Evolutionary conservation across 345 rosid genomes (phyloP), one percentile per base, ranked within the genome.

Genomic region (Pistacia vera): DNA sequence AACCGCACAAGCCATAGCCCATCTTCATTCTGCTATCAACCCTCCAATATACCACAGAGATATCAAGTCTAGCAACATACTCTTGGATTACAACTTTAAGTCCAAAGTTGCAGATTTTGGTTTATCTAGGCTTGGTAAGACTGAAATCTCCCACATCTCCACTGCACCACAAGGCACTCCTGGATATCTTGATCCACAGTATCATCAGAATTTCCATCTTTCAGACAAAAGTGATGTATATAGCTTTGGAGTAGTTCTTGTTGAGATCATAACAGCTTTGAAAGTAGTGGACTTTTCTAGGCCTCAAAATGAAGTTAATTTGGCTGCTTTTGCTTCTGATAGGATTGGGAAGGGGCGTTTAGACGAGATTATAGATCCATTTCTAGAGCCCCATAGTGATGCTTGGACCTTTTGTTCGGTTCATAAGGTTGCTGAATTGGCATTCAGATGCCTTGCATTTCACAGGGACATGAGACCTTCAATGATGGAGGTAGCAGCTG

Each of bases 91-190:
- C 66, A 78, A 88, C 13, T 90, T 86, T 79, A 85, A 77, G 79
- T 86, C 97, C 58, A 95, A 93, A 75, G 86, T 95, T n/a, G 94
- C 97, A 7, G 98, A 93, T 79, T 95, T 95, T 51, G 98, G 98
- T 33, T 95, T 95, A 38, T 95, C 98, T 0, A 89, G 97, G 65
- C 84, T 89, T 22, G 98, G 98, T 38, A 85, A 68, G 81, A 76
- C 93, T 9, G 95, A 91, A 67, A 86, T 77, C 5, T 93, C 97
- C 44, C 97, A 95, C 79, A 90, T 95, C 79, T 95, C 97, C 20
- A 93, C 98, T 1, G 94, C 93, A 25, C 98, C 98, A 2, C 98
- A 91, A 75, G 98, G 98, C 54, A 92, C 98, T 58, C 98, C 98
- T 0, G 97, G 98, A 14, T 94, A 94, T 58, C 83, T 94, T 8